These are phyloP conservation scores for Aureobasidium subglaciale DNA, from an alignment of 2,329 filamentous ascomycete species.

Conservation along the genomic window DNA sequence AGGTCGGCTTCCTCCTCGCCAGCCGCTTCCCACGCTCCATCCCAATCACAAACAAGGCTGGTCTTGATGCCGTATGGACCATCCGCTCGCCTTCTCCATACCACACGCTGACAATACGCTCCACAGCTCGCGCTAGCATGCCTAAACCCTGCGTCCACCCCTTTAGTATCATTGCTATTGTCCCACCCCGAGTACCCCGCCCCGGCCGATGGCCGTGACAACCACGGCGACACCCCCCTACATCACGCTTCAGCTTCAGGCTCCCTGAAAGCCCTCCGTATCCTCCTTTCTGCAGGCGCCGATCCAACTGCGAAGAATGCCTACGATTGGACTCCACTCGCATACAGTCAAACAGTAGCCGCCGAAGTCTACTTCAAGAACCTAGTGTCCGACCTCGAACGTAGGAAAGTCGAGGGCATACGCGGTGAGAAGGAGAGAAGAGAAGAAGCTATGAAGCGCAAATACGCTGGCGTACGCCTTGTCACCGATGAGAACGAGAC, in stretches of 20 bases:
- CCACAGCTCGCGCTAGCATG: slow-evolving; percentile 35
- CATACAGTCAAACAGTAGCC: slow-evolving; percentile 73
- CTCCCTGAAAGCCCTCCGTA: slow-evolving; percentile 67
- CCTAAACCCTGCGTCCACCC: slow-evolving; percentile 30
- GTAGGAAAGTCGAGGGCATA: slow-evolving; percentile 40
- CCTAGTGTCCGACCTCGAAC: slow-evolving; percentile 64
- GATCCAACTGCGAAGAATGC: slow-evolving; percentile 65
- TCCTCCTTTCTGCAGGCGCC: slow-evolving; percentile 70
- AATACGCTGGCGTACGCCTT: slow-evolving; percentile 16
- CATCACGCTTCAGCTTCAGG: slow-evolving; percentile 82
- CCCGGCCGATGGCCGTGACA: slow-evolving; percentile 41
- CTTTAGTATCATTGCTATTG: slow-evolving; percentile 38
- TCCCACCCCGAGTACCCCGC: slow-evolving; percentile 28
- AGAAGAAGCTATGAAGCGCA: slow-evolving; percentile 16
- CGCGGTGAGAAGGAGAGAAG: slow-evolving; percentile 9
- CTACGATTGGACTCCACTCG: slow-evolving; percentile 76
- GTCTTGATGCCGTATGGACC: slow-evolving; percentile 57
- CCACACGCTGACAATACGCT: background rate
- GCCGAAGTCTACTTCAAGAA: slow-evolving; percentile 79
- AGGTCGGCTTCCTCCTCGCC: slow-evolving; percentile 66
- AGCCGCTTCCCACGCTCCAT: slow-evolving; percentile 57
- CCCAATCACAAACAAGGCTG: slow-evolving; percentile 56
- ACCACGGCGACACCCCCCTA: slow-evolving; percentile 75
- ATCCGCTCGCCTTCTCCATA: slow-evolving; percentile 15
- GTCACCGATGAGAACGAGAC: slow-evolving; percentile 16